Evolutionary conservation across 2,329 filamentous ascomycete genomes (phyloP), one percentile per base, ranked within the genome.

Genomic region (Nemania serpens): DNA sequence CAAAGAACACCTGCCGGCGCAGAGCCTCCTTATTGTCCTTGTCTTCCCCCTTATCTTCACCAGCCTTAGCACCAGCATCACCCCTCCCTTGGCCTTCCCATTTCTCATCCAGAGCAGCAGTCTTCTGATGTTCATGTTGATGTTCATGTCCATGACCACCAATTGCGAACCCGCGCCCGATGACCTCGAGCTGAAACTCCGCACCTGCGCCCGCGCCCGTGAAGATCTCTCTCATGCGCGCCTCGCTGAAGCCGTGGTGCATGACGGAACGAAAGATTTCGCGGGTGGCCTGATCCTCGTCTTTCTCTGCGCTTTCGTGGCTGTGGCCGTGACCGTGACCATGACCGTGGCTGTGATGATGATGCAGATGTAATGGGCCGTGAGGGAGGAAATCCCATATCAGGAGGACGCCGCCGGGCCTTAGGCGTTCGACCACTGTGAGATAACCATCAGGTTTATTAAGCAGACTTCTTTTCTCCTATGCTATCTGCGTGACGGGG

Each of bases 341-440:
- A n/a, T 61, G 58, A 9, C 10, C 39, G 48, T 52, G 45, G 5
- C 48, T 12, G 5, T 58, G n/a, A 20, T 54, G 41, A 11, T 45
- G 20, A 4, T 49, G 60, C 18, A 41, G 18, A n/a, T 54, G 53
- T 2, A 17, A 45, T 67, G 65, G 61, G 15, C 53, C 79, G 66
- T 88, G 84, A 9, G 85, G 78, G 17, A 89, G 69, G 61, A 92
- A 88, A 70, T 93, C 90, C 47, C 89, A 77, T 56, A 93, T 84
- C 50, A 91, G 76, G 46, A 91, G 77, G 1, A 87, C 83, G 11
- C 90, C 90, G 3, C 88, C 88, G 2, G 83, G 82, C 64, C 81
- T 83, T 60, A 93, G 76, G 10, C 89, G 82, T 70, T 84, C 79
- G 3, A 80, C 84, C 37, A 93, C 64, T 66, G 2, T 46, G 46